Base-by-base conservation (phyloP, 2,329 filamentous ascomycete species). In the Cladophialophora exuberans region DNA sequence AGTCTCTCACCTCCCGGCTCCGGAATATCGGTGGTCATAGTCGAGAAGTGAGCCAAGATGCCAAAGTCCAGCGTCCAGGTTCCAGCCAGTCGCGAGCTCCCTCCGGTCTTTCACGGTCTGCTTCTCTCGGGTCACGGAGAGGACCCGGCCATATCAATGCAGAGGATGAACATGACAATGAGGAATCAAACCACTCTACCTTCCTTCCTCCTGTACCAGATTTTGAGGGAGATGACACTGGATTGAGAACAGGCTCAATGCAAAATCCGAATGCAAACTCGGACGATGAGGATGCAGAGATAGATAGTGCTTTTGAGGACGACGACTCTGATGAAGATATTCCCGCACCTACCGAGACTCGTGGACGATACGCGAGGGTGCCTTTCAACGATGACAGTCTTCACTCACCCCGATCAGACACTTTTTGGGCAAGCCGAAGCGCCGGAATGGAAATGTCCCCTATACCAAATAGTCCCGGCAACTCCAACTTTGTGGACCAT, bases 81-180 rank as follows among this genome's bases (percentile, higher is more conserved):
- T 49, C 46, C 9, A 41, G 22, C 4, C 48, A 42, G 10, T 51
- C 48, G 20, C 39, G 18, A 6, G 15, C 51, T 15, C 25, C 17
- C 3, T 46, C 51, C n/a, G 51, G 51, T 20, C 25, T 54, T 4
- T 48, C 67, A 44, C 67, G 70, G 28, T 70, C 71, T 28, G 54
- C 73, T 6, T 72, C 73, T 2, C 69, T 75, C 11, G 73, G 73
- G 46, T 69, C 72, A 7, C 68, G 72, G 20, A 68, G 71, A 23
- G 71, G 72, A 0, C 74, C 74, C 28, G 73, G 71, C 17, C 70
- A 74, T 52, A 50, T 59, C 6, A 30, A 36, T 61, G 62, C 49
- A 62, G 66, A 56, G 65, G 68, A 39, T 63, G 69, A 33, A 62
- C 64, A 53, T 62, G 65, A 52, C n/a, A 66, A 30, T 54, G 61